Evolutionary conservation across 805 yeast genomes (phyloP), one percentile per base, ranked within the genome.

Genomic region (Saturnispora sekii): DNA sequence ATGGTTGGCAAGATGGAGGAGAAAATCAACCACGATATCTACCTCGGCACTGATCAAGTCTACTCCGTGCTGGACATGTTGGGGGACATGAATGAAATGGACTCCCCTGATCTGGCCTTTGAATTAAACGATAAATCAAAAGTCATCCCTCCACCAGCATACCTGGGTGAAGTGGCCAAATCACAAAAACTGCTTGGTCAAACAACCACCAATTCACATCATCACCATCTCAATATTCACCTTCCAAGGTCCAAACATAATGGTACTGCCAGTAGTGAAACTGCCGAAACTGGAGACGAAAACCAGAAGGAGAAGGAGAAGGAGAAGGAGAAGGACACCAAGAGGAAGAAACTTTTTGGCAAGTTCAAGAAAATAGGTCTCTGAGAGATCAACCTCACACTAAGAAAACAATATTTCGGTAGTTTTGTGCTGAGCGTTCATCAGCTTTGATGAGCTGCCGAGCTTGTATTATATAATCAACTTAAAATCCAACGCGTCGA

Each of bases 41-140:
- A 81, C 48, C 65, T 90, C 47, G 97, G 97, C 0, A 78, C 89
- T 11, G 94, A 84, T 58, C 78, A 81, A 43, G 62, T 86, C 2
- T 64, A 85, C 48, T 76, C 77, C 9, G 53, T 63, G 1, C 53
- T 60, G 54, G 66, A 62, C 43, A 51, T 62, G 40, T 52, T 62
- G 12, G 65, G 65, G 7, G 66, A 62, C 43, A 51, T 61, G 6
- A 49, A 58, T 11, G 43, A 59, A 32, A 60, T 61, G 32, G 52
- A 60, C 38, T 61, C 59, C 37, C 53, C 50, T 6, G 51, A 53
- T 14, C 51, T 58, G 40, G 49, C 52, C 10, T 60, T 61, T 37
- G 59, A 58, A 8, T 38, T 57, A 38, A 57, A 54, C 40, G 35
- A 48, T 26, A 58, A 58, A 28, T 36, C 41, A 12, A 39, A 40